These are phyloP conservation scores for Sugiyamaella castrensis DNA, from an alignment of 1,139 yeast genomes.

Conservation along the genomic window DNA sequence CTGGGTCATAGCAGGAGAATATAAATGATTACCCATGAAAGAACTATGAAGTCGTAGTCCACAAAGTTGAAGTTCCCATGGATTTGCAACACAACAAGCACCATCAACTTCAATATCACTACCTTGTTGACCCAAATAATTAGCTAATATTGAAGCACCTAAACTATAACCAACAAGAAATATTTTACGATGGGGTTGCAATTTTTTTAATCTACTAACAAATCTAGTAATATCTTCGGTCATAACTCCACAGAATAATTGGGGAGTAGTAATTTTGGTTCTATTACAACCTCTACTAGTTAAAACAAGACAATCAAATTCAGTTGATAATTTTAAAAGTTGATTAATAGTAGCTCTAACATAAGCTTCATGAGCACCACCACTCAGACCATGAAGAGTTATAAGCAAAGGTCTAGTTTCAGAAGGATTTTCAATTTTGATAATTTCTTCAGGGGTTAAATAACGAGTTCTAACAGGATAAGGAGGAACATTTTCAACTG, in stretches of 20 bases:
- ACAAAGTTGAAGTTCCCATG: constrained; percentile 78
- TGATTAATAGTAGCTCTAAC: constrained; percentile 53
- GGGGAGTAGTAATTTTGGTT: constrained; percentile 71
- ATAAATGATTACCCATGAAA: constrained; percentile 59
- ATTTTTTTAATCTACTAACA: constrained; percentile 47
- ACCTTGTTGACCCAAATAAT: constrained; percentile 74
- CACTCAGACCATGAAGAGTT: constrained; percentile 80
- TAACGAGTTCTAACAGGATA: constrained; percentile 78
- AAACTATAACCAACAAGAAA: constrained; percentile 81
- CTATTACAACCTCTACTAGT: constrained; percentile 88
- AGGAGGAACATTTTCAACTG: constrained; percentile 69
- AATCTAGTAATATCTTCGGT: constrained; percentile 70
- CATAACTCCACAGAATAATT: constrained; percentile 70
- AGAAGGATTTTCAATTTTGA: constrained; percentile 31
- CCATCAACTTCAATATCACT: constrained; percentile 52
- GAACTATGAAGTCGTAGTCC: constrained; percentile 50
- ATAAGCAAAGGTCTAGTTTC: constrained; percentile 62
- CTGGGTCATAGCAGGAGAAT: constrained; percentile 62
- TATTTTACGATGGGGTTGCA: constrained; percentile 69
- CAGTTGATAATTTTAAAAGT: constrained; percentile 24
- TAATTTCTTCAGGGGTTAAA: constrained; percentile 52
- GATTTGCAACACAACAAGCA: constrained; percentile 67
- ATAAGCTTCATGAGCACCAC: constrained; percentile 88
- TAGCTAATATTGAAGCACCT: constrained; percentile 79
- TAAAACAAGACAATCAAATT: constrained; percentile 68